Evolutionary conservation across 345 rosid genomes (phyloP).

Genomic region (Gynandropsis gynandra): DNA sequence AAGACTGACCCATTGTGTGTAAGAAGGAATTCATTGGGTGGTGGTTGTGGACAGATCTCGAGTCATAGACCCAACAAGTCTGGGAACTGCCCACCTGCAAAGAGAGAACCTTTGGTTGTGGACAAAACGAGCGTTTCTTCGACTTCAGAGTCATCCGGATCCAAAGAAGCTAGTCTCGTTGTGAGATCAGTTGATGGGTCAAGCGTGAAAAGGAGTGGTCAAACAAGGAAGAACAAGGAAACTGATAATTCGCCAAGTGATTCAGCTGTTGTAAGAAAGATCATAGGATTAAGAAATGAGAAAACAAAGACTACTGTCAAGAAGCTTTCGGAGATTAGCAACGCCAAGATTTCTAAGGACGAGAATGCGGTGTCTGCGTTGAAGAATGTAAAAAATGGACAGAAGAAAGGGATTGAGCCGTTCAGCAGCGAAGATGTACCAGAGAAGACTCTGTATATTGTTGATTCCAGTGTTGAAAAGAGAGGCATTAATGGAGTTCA

Average conservation of each 20-base stretch:
- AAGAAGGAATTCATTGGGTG: constrained; percentile 22
- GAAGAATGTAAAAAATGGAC: constrained; percentile 15
- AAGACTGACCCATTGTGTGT: constrained; percentile 16
- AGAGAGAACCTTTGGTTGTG: constrained; percentile 19
- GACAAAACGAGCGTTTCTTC: constrained; percentile 15
- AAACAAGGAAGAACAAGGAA: constrained; percentile 18
- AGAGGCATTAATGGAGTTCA: constrained; percentile 7
- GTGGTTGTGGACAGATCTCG: constrained; percentile 10
- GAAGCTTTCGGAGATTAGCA: constrained; percentile 23
- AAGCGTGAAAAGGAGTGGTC: constrained; percentile 23
- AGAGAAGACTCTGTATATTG: constrained; percentile 41
- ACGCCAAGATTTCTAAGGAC: constrained; percentile 17
- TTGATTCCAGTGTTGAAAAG: constrained; percentile 30
- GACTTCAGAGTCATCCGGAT: constrained; percentile 20
- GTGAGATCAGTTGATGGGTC: constrained; percentile 19
- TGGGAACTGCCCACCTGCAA: constrained; percentile 5
- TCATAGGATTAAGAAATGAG: constrained; percentile 15
- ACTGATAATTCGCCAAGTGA: constrained; percentile 10
- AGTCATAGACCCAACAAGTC: constrained; percentile 15
- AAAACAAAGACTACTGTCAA: not conserved
- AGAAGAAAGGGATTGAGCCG: constrained; percentile 19
- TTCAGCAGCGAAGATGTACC: constrained; percentile 22
- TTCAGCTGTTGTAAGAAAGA: constrained; percentile 23
- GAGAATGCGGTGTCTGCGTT: constrained; percentile 15
- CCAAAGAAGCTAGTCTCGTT: constrained; percentile 4